Percentiles rank a stretch among this genome's conserved stretches.
Evolutionary conservation across 2,329 filamentous ascomycete species (phyloP).

Genomic region (Colletotrichum sp.): DNA sequence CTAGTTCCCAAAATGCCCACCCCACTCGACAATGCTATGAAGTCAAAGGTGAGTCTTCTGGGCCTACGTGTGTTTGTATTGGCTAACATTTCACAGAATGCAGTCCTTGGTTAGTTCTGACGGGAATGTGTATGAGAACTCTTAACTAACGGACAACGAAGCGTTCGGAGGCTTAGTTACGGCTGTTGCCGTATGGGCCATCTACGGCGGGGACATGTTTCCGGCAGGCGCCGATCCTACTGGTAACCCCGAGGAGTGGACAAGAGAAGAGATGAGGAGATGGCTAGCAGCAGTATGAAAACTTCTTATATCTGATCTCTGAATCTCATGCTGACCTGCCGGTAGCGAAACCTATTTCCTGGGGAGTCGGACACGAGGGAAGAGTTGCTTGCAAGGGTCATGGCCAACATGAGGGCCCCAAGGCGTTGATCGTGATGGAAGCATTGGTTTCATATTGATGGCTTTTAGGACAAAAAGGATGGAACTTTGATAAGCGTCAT

Average conservation of each 20-base stretch:
- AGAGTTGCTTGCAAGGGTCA: constrained; percentile 50
- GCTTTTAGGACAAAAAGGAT: neutral
- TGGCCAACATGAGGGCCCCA: constrained; percentile 51
- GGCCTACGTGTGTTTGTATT: neutral
- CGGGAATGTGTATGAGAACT: no score
- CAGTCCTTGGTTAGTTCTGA: constrained; percentile 10
- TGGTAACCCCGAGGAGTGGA: constrained; percentile 76
- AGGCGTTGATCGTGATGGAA: constrained; percentile 19
- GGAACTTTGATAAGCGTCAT: neutral
- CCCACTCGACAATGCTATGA: constrained; percentile 70
- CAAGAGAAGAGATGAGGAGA: constrained; percentile 75
- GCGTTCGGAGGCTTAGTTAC: constrained; percentile 84
- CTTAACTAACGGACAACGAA: constrained; percentile 34
- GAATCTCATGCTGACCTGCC: constrained; percentile 10
- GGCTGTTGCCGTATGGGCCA: constrained; percentile 80
- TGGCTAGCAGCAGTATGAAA: constrained; percentile 80
- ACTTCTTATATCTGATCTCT: neutral
- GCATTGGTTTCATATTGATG: neutral
- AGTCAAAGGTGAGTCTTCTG: constrained; percentile 63
- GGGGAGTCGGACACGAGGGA: constrained; percentile 47
- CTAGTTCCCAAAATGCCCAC: constrained; percentile 64
- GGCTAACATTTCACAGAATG: constrained; percentile 1
- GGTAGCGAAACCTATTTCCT: constrained; percentile 52
- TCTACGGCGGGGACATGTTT: constrained; percentile 88
- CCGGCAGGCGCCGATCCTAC: constrained; percentile 77